Conservation (phyloP, 2,329 filamentous ascomycete species). For the Monosporascus sp. region DNA sequence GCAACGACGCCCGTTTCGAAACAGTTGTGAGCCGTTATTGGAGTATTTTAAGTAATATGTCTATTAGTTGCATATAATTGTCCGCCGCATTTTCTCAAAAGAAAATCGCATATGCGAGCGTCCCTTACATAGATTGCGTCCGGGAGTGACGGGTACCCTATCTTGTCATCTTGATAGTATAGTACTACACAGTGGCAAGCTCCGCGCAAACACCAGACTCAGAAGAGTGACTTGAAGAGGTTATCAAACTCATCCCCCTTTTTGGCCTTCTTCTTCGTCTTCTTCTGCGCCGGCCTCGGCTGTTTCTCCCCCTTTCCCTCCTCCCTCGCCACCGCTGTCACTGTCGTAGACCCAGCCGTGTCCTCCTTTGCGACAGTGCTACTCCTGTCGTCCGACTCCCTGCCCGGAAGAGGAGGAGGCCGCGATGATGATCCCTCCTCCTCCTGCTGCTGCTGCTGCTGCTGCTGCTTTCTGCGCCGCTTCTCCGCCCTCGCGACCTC, state of each 20-base stretch:
- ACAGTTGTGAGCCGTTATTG: no score
- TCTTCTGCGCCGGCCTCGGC: conserved; percentile 19
- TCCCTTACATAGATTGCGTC: no score
- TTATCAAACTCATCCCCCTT: conserved; percentile 65
- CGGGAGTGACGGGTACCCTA: no score
- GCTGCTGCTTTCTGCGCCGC: conserved; percentile 3
- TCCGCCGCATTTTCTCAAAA: no score
- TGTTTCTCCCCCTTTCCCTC: conserved; percentile 19
- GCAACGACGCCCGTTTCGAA: no score
- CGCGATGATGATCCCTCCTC: no score
- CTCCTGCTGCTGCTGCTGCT: no score
- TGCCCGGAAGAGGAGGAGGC: background rate
- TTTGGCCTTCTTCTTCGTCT: conserved; percentile 49
- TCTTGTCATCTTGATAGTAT: no score
- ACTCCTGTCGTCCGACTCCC: background rate
- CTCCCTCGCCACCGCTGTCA: conserved; percentile 21
- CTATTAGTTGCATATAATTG: no score
- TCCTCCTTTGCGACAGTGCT: background rate
- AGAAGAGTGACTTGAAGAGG: conserved; percentile 59
- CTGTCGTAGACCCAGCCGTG: background rate
- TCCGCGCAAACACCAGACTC: conserved; percentile 4
- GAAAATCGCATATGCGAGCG: no score
- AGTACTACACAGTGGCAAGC: no score
- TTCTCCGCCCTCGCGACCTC: conserved; percentile 16
- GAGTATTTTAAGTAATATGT: no score